These are phyloP conservation scores for Amauroascus niger DNA, from an alignment of 2,329 filamentous ascomycete genomes.

Conservation along the genomic window DNA sequence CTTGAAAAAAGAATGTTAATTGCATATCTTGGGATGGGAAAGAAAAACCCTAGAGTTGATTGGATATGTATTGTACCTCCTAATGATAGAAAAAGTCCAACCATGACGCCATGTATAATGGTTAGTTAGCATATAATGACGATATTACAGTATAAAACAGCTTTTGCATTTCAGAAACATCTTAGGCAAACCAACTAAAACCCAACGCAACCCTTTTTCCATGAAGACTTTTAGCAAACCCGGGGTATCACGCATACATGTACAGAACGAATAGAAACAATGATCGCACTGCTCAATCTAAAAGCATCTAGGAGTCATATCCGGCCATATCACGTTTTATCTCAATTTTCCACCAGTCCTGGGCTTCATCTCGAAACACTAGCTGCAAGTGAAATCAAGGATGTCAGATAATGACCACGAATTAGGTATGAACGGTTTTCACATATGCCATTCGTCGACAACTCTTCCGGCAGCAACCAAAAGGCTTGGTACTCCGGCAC, in stretches of 20 bases:
- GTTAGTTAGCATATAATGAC: too few species aligned
- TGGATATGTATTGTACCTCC: not conserved
- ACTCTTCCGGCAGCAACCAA: conserved; percentile 26
- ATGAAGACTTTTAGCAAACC: not conserved
- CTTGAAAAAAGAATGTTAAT: not conserved
- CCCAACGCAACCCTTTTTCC: not conserved
- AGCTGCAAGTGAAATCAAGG: not conserved
- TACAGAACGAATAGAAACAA: not conserved
- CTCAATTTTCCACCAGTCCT: not conserved
- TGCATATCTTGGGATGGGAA: not conserved
- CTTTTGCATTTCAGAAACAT: not conserved
- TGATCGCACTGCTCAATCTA: too few species aligned
- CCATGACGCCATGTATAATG: too few species aligned
- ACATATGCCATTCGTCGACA: conserved; percentile 30
- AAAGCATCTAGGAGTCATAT: too few species aligned
- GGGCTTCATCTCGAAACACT: not conserved
- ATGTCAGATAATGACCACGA: not conserved
- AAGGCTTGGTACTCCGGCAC: conserved; percentile 27
- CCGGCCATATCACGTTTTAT: not conserved
- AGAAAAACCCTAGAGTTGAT: not conserved
- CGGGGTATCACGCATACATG: not conserved
- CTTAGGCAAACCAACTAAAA: not conserved
- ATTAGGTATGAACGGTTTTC: not conserved
- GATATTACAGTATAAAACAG: too few species aligned
- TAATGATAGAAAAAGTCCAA: too few species aligned